A percentile compares a stretch with the other conserved stretches of the same genome.
Conservation (phyloP, 2,329 filamentous ascomycete genomes). For the Rhynchosporium graminicola region DNA sequence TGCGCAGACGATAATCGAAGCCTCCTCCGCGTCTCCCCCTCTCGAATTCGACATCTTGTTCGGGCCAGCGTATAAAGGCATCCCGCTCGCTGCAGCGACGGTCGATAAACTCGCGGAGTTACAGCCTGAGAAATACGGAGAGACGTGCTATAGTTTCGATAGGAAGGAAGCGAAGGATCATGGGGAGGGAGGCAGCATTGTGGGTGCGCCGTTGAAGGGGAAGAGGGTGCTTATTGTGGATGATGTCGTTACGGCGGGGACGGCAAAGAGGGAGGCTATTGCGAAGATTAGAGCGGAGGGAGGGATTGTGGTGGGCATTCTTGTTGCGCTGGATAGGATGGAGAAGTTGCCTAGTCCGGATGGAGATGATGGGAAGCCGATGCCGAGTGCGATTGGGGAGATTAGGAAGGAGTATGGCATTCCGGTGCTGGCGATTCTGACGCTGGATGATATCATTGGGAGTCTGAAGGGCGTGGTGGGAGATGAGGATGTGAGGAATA, state of each 20-base stretch:
- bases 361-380: slow-evolving; percentile 55
- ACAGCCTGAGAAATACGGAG: slow-evolving; percentile 64
- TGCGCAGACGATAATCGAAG: slow-evolving; percentile 61
- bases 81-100: slow-evolving; percentile 80
- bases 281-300: slow-evolving; percentile 85
- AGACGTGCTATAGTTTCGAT: slow-evolving; percentile 85
- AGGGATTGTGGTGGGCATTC: slow-evolving; percentile 80
- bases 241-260: slow-evolving; percentile 95
- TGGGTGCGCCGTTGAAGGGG: slow-evolving; percentile 81
- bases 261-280: slow-evolving; percentile 90
- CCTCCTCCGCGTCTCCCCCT: slow-evolving; percentile 43
- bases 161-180: slow-evolving; percentile 96
- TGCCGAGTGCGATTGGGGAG: slow-evolving; percentile 82
- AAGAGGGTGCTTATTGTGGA: slow-evolving; percentile 90
- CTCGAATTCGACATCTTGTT: slow-evolving; percentile 83
- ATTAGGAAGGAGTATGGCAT: slow-evolving; percentile 81
- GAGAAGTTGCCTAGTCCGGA: slow-evolving; percentile 72
- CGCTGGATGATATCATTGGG: slow-evolving; percentile 78
- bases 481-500: slow-evolving; percentile 62
- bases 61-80: slow-evolving; percentile 90
- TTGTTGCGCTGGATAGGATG: slow-evolving; percentile 85
- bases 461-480: slow-evolving; percentile 62
- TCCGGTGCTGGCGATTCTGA: slow-evolving; percentile 81
- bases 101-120: slow-evolving; percentile 73
- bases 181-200: slow-evolving; percentile 90